Conservation (phyloP, 495 filamentous ascomycete species). For the Filosporella fistucella region DNA sequence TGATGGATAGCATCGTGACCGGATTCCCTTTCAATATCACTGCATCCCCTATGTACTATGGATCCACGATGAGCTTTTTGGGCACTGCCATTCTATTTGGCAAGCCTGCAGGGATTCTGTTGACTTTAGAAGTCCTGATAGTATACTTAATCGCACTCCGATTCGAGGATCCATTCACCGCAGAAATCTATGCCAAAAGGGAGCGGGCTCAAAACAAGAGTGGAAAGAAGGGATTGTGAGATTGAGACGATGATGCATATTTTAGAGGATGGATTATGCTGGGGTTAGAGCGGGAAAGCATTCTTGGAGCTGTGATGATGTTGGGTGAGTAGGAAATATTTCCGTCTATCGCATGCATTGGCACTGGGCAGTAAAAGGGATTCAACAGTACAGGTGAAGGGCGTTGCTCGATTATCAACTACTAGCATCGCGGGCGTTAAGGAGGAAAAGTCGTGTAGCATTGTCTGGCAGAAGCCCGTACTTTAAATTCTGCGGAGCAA, state of each 20-base stretch:
- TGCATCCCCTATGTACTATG: conserved; percentile 94
- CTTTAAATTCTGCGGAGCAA: no score
- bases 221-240: conserved; percentile 20
- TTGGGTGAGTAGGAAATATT: conserved; percentile 3
- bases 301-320: no score
- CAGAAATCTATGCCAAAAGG: conserved; percentile 89
- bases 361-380: conserved; percentile 3
- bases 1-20: conserved; percentile 92
- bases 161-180: conserved; percentile 98
- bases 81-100: conserved; percentile 85
- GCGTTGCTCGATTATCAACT: background rate
- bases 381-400: conserved; percentile 16
- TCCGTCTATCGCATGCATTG: no score
- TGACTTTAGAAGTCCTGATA: conserved; percentile 70
- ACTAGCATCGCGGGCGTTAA: no score
- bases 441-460: no score
- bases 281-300: background rate
- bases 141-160: conserved; percentile 78
- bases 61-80: conserved; percentile 86
- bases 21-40: conserved; percentile 95
- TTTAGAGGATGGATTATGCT: background rate
- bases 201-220: conserved; percentile 50
- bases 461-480: no score
- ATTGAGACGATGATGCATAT: background rate
- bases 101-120: conserved; percentile 78